These are phyloP conservation scores for Helichrysum umbraculigerum DNA, from an alignment of 129 eudicot species.

Conservation along the genomic window DNA sequence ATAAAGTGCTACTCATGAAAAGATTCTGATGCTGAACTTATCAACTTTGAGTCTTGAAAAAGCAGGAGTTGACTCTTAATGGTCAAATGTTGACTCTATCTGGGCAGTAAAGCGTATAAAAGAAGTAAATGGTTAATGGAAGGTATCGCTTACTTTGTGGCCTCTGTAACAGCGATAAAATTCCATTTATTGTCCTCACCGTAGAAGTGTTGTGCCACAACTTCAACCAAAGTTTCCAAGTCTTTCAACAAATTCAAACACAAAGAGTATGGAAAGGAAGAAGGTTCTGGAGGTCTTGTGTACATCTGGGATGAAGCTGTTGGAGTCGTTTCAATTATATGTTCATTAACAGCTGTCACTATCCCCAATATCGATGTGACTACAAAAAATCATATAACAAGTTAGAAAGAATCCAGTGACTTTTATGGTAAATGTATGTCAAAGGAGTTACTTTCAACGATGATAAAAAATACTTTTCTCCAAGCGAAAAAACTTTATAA, in stretches of 20 bases:
- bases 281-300: conserved; percentile 29
- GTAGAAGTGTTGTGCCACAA: conserved; percentile 67
- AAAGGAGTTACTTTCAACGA: neutral
- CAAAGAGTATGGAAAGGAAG: conserved; percentile 74
- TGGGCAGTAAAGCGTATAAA: neutral
- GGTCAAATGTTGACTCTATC: conserved; percentile 18
- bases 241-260: conserved; percentile 79
- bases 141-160: conserved; percentile 60
- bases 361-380: conserved; percentile 87
- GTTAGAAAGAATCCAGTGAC: conserved; percentile 18
- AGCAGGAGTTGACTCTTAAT: conserved; percentile 18
- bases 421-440: neutral
- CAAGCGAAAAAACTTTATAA: neutral
- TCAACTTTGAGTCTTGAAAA: conserved; percentile 1
- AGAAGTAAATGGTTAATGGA: neutral
- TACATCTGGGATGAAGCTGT: conserved; percentile 47
- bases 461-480: neutral
- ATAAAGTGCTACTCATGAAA: neutral
- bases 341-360: conserved; percentile 76
- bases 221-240: conserved; percentile 90
- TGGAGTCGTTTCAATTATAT: conserved; percentile 82
- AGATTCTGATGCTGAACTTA: neutral
- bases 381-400: conserved; percentile 32
- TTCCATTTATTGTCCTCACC: conserved; percentile 94
- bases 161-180: conserved; percentile 75